phyloP scores from a whole-genome alignment of 257 asterid genomes.

The Nicotiana knightiana region DNA sequence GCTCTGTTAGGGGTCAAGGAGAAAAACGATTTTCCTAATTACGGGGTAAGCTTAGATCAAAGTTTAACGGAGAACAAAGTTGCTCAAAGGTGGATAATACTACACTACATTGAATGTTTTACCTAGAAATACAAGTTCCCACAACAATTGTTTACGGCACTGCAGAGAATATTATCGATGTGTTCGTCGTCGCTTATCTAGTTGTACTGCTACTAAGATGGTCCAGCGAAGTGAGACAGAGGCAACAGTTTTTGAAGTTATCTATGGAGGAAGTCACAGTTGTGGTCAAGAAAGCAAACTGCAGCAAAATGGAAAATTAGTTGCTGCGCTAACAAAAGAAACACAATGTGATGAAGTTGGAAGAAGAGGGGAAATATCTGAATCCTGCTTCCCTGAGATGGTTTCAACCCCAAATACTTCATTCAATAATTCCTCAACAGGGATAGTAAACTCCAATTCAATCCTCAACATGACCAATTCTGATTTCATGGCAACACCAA shows the following conservation, averaged over 20 bases:
- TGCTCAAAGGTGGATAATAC: no score
- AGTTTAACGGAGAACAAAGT: no score
- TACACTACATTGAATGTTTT: no score
- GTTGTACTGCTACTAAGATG: background rate
- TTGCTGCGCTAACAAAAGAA: background rate
- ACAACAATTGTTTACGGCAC: background rate
- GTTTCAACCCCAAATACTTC: background rate
- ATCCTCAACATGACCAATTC: background rate
- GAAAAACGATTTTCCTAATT: no score
- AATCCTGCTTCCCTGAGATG: background rate
- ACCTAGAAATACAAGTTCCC: no score
- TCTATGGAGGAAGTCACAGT: slow-evolving; percentile 16
- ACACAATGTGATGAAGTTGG: background rate
- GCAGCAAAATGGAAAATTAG: background rate
- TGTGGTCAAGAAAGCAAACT: slow-evolving; percentile 5
- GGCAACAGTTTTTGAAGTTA: background rate
- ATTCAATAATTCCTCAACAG: slow-evolving; percentile 7
- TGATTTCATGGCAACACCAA: background rate
- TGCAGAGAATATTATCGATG: slow-evolving; percentile 6
- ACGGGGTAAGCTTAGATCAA: no score
- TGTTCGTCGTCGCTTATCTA: background rate
- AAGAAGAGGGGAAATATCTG: background rate
- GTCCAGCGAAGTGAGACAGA: background rate
- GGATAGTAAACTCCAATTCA: slow-evolving; percentile 16
- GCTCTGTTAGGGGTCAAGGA: no score